Evolutionary conservation across 352 stramenopile genomes (phyloP), one percentile per base, ranked within the genome.

Genomic region (Phytophthora vignae): DNA sequence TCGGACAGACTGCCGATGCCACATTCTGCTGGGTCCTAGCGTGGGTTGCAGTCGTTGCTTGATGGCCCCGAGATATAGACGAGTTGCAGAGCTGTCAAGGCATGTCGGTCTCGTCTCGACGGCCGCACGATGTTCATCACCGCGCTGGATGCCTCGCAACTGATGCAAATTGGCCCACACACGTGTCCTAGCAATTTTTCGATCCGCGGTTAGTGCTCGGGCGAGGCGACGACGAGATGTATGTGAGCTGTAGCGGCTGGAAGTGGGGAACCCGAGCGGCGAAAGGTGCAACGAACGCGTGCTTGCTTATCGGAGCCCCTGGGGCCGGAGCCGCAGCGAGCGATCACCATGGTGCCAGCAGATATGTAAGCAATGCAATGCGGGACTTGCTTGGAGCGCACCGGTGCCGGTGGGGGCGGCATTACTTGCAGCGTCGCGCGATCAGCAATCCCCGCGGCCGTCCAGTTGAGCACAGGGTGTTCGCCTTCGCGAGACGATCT

Each of bases 151-250:
- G 46, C 19, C 46, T 53, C 25, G 42, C 12, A 44, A 21, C 15
- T 22, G 40, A 22, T 55, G 38, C 38, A 44, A 44, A 15, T n/a
- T 63, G 40, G 65, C 21, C 36, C 49, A 66, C 33, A 19, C n/a
- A 68, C 27, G 27, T 44, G 42, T 44, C 50, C 25, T 15, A 49
- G 9, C 10, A 48, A 59, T 27, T 67, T 53, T 67, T 58, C 71
- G 60, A 27, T 56, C 9, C 9, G 27, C 33, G 44, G 60, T 62
- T 55, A 49, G 52, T 59, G 64, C 48, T 60, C 27, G n/a, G 58
- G 57, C 69, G 53, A 74, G 58, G 33, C 65, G 22, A 74, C 71
- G 66, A 78, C 48, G 64, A 62, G 50, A 69, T 75, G 60, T 74
- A 33, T 29, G 52, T 55, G 50, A 72, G 54, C 31, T 64, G 53